Evolutionary conservation across 192 early-diverging fungal species (phyloP).

Genomic region (Coemansia sp.): DNA sequence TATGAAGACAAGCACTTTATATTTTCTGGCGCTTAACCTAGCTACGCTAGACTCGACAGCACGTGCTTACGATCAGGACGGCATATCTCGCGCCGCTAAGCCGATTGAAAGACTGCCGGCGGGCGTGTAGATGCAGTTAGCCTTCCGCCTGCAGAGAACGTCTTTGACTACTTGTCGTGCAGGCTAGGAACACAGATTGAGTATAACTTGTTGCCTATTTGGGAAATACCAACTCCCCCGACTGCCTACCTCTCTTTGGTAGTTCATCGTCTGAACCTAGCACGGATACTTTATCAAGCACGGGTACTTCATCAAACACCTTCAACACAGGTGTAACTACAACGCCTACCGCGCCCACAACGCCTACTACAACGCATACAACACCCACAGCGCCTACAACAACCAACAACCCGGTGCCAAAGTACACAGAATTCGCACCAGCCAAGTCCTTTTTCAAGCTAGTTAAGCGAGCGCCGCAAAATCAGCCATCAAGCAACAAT

Average conservation of each 20-base stretch:
- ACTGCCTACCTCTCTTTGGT: constrained; percentile 3
- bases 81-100: neutral
- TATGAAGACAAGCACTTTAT: constrained; percentile 34
- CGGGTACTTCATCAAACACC: no score
- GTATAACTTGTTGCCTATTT: constrained; percentile 7
- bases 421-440: neutral
- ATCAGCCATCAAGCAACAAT: neutral
- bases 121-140: neutral
- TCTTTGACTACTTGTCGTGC: constrained; percentile 28
- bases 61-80: neutral
- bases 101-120: neutral
- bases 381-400: no score
- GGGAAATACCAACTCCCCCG: constrained; percentile 1
- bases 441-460: constrained; percentile 8
- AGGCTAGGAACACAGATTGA: constrained; percentile 5
- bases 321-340: no score
- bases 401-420: no score
- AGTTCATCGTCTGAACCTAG: neutral
- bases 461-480: constrained; percentile 12
- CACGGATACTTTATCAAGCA: neutral
- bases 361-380: no score
- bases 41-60: constrained; percentile 16
- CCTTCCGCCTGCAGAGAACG: constrained; percentile 10
- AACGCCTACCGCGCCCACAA: no score
- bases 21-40: constrained; percentile 17